These are phyloP conservation scores for Simmondsia chinensis DNA, from an alignment of 148 eudicot species.

Conservation along the genomic window DNA sequence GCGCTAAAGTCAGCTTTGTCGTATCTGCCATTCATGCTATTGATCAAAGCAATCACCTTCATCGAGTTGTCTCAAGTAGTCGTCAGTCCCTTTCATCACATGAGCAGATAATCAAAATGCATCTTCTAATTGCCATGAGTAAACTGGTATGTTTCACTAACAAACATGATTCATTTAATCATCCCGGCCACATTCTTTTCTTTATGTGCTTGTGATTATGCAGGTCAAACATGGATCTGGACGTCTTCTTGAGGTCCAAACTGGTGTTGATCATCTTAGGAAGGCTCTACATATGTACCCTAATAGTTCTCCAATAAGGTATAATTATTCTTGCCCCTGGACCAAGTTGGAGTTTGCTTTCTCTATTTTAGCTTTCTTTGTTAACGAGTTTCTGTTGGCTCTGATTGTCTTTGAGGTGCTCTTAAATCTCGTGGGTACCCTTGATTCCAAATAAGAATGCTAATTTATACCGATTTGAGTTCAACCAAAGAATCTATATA, in stretches of 20 bases:
- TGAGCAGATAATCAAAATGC: conserved; percentile 65
- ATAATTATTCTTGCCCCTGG: conserved; percentile 1
- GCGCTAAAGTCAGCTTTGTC: conserved; percentile 71
- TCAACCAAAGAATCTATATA: too few relatives aligned
- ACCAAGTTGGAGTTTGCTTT: background rate
- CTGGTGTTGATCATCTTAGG: conserved; percentile 64
- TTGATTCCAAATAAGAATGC: too few relatives aligned
- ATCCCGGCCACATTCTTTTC: too few relatives aligned
- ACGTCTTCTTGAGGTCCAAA: conserved; percentile 41
- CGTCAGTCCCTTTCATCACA: conserved; percentile 39
- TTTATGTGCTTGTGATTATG: conserved; percentile 6
- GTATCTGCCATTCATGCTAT: conserved; percentile 77
- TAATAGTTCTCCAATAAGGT: conserved; percentile 59
- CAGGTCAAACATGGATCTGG: conserved; percentile 59
- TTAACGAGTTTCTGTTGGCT: background rate
- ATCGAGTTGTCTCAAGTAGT: conserved; percentile 58
- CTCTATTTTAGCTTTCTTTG: background rate
- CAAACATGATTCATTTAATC: conserved; percentile 2
- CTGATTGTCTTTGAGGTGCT: background rate
- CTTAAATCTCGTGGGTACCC: too few relatives aligned
- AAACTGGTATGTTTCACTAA: conserved; percentile 52
- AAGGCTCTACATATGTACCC: conserved; percentile 83
- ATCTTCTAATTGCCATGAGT: conserved; percentile 55
- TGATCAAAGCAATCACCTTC: conserved; percentile 52
- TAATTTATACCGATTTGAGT: too few relatives aligned